Evolutionary conservation across 345 rosid genomes (phyloP).

Genomic region (Rhizophora apiculata): DNA sequence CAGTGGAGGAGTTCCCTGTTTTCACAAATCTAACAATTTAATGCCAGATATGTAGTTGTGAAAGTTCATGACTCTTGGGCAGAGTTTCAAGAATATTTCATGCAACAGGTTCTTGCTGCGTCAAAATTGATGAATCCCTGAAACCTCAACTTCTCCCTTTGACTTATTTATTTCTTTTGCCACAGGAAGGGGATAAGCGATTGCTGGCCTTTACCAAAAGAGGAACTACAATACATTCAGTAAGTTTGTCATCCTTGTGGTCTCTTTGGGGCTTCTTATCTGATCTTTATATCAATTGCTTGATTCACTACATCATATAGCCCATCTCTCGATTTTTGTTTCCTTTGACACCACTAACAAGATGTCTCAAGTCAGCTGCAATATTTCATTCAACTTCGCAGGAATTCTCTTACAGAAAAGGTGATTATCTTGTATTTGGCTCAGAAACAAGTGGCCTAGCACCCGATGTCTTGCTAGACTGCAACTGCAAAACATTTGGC

Average conservation of each 20-base stretch:
- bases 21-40: constrained; percentile 13
- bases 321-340: too few species aligned
- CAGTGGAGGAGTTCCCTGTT: constrained; percentile 19
- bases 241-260: constrained; percentile 33
- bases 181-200: constrained; percentile 79
- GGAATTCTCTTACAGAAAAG: constrained; percentile 73
- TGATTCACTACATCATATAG: too few species aligned
- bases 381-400: constrained; percentile 29
- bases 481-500: constrained; percentile 53
- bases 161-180: constrained; percentile 5
- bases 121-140: background rate
- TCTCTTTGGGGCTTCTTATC: background rate
- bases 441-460: constrained; percentile 88
- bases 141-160: background rate
- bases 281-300: too few species aligned
- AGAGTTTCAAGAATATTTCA: constrained; percentile 70
- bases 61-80: constrained; percentile 78
- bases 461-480: constrained; percentile 70
- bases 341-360: too few species aligned
- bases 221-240: constrained; percentile 74
- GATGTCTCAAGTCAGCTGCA: background rate
- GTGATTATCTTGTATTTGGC: constrained; percentile 85
- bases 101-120: constrained; percentile 55
- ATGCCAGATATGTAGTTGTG: constrained; percentile 66
- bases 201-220: constrained; percentile 88